Percentiles rank a stretch among this genome's conserved stretches.
These are phyloP conservation scores for Cladosporium sp. DNA, from an alignment of 2,329 filamentous ascomycete genomes.

Conservation along the genomic window DNA sequence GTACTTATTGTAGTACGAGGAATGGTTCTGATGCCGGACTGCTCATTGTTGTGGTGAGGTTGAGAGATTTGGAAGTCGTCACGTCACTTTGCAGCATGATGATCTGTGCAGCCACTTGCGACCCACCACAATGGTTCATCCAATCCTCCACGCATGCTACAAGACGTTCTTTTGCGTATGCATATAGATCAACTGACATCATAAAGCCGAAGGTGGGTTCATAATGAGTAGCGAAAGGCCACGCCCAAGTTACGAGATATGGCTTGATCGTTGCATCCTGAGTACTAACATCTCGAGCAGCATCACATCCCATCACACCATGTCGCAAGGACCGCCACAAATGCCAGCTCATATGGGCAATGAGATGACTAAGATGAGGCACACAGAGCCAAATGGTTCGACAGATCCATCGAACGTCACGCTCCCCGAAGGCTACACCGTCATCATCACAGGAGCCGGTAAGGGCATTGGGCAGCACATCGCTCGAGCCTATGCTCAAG, in stretches of 20 bases:
- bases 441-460: conserved; percentile 23
- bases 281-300: neutral
- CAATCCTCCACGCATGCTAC: neutral
- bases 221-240: neutral
- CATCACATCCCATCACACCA: neutral
- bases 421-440: conserved; percentile 21
- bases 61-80: neutral
- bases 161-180: neutral
- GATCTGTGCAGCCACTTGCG: neutral
- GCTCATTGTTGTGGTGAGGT: neutral
- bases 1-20: too few relatives aligned
- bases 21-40: neutral
- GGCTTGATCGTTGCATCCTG: neutral
- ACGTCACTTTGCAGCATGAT: neutral
- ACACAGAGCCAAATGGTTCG: conserved; percentile 21
- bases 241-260: neutral
- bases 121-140: neutral
- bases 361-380: conserved; percentile 20
- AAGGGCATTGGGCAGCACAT: conserved; percentile 25
- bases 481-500: conserved; percentile 21
- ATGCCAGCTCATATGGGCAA: conserved; percentile 22
- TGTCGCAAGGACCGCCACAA: conserved; percentile 13
- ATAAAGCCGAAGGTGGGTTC: neutral
- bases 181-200: neutral
- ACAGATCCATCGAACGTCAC: conserved; percentile 24